These are phyloP conservation scores for Saccharomycopsis sp. DNA, from an alignment of 805 yeast species.

Conservation along the genomic window DNA sequence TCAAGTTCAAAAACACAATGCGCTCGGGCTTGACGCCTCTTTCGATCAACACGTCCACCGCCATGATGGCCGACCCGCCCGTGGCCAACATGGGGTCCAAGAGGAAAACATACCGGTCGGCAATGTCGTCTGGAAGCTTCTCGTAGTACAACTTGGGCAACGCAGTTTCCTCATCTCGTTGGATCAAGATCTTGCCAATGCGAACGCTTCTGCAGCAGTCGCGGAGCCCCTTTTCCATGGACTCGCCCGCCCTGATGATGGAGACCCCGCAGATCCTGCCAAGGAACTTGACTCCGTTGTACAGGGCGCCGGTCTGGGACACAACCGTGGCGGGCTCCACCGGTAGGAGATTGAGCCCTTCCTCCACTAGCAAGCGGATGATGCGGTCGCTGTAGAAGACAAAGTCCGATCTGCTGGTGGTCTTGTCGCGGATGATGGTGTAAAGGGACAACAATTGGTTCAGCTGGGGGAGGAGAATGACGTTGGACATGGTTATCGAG, in stretches of 20 bases:
- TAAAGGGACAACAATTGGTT: slow-evolving; percentile 83
- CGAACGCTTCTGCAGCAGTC: slow-evolving; percentile 96
- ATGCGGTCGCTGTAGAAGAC: slow-evolving; percentile 93
- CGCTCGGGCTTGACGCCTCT: slow-evolving; percentile 85
- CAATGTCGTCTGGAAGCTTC: slow-evolving; percentile 87
- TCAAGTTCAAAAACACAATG: slow-evolving; percentile 80
- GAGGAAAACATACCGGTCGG: slow-evolving; percentile 79
- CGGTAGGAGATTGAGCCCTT: slow-evolving; percentile 89
- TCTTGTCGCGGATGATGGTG: slow-evolving; percentile 78
- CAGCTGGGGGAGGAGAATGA: slow-evolving; percentile 70
- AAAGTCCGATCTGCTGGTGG: slow-evolving; percentile 82
- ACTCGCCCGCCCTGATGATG: slow-evolving; percentile 96
- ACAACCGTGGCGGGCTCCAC: slow-evolving; percentile 58
- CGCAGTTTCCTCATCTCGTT: slow-evolving; percentile 97
- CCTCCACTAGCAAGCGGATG: slow-evolving; percentile 88
- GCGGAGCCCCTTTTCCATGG: slow-evolving; percentile 97
- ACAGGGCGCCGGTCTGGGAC: slow-evolving; percentile 69
- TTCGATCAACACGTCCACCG: slow-evolving; percentile 77
- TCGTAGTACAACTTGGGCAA: slow-evolving; percentile 85
- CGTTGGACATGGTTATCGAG: slow-evolving; percentile 37
- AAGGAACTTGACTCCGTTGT: slow-evolving; percentile 68
- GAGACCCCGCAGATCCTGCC: slow-evolving; percentile 98
- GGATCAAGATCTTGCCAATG: slow-evolving; percentile 93
- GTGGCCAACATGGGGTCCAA: slow-evolving; percentile 98
- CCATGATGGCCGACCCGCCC: slow-evolving; percentile 97